A percentile compares a stretch with the other conserved stretches of the same genome.
Conservation (phyloP, 495 filamentous ascomycete genomes). For the Neurospora sublineolata region DNA sequence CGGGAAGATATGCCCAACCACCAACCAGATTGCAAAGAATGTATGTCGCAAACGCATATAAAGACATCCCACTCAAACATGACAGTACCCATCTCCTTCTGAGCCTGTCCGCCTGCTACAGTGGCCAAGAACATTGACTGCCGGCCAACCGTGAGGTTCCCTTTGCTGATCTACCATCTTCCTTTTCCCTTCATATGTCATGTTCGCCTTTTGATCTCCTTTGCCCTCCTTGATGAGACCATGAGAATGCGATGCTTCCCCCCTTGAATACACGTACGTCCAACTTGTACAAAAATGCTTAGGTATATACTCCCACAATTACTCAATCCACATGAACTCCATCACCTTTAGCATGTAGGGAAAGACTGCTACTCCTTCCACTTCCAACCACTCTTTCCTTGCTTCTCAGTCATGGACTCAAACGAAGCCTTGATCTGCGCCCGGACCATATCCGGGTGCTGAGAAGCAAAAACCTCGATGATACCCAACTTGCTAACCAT, state of each 20-base stretch:
- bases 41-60: neutral
- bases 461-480: conserved; percentile 17
- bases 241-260: neutral
- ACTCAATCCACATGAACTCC: neutral
- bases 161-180: neutral
- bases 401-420: conserved; percentile 12
- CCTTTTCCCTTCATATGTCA: neutral
- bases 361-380: conserved; percentile 14
- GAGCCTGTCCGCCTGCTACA: neutral
- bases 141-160: neutral
- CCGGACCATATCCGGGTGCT: conserved; percentile 6
- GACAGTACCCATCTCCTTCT: neutral
- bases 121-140: neutral
- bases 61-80: neutral
- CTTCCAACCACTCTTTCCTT: conserved; percentile 12
- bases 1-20: neutral
- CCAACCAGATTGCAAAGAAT: neutral
- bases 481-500: conserved; percentile 19
- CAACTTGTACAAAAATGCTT: neutral
- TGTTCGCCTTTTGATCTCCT: neutral
- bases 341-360: neutral
- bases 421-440: conserved; percentile 19
- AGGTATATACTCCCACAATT: neutral
- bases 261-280: neutral
- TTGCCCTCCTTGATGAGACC: neutral